Evolutionary conservation across 2,329 filamentous ascomycete species (phyloP), one percentile per base, ranked within the genome.

Genomic region (Cladophialophora chaetospira): DNA sequence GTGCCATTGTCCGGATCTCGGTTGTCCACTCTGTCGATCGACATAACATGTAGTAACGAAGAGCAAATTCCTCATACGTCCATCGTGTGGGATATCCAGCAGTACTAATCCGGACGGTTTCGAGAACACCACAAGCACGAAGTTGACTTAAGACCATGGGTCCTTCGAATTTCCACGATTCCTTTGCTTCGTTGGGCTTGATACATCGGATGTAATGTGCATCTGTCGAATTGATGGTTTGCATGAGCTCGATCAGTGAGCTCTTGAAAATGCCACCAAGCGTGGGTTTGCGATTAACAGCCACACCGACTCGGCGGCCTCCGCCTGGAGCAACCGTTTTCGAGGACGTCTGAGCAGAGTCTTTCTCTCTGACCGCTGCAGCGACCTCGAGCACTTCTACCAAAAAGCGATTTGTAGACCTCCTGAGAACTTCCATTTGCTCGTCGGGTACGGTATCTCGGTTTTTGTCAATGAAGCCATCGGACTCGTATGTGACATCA

Each of bases 381-480:
- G 93, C 93, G 29, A 91, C 90, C 49, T 92, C 88, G 40, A 99
- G 76, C 5, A 99, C 91, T 55, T 91, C 83, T 42, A 82, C 84
- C 54, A 99, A 79, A 79, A 99, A 99, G 46, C 79, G 77, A 74
- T 97, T 99, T 28, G 84, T 87, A 1, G 91, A 95, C 49, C 86
- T 86, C 66, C 85, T 88, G 63, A 99, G 82, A 33, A 99, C 88
- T 57, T 94, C 91, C 86, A 99, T 89, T 71, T 97, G 94, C 77
- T 99, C 94, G 70, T 99, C 94, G 4, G 94, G 94, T 44, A 99
- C 94, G 17, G 95, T 99, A 73, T 99, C 94, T 73, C 94, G 86
- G 75, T 99, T 99, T 83, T 99, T 99, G 74, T 99, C 95, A 68
- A 99, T 97, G 76, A 99, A 99, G 44, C 94, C 94, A 67, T 99